phyloP scores from a whole-genome alignment of 345 rosid species.

The Alliaria petiolata region DNA sequence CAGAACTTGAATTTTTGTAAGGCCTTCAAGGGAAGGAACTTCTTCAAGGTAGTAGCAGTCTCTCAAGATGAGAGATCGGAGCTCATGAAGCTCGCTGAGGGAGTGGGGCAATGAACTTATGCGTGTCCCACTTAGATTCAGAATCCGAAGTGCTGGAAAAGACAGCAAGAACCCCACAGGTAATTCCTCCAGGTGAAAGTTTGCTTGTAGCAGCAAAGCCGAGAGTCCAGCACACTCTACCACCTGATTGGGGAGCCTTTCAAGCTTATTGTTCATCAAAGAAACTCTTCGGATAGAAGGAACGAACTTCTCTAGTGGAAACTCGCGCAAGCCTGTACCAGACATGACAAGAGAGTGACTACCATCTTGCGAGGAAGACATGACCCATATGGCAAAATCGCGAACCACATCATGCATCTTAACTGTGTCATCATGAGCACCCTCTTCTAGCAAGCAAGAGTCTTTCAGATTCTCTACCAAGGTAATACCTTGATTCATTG shows the following conservation, averaged over 20 bases:
- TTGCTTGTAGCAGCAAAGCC: conserved; percentile 38
- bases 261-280: conserved; percentile 37
- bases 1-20: conserved; percentile 35
- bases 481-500: conserved; percentile 33
- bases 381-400: conserved; percentile 45
- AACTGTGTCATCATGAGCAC: conserved; percentile 26
- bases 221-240: conserved; percentile 26
- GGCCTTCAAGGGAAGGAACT: conserved; percentile 34
- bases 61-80: conserved; percentile 37
- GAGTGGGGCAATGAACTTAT: conserved; percentile 34
- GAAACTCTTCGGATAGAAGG: conserved; percentile 38
- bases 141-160: conserved; percentile 30
- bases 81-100: conserved; percentile 23
- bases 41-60: conserved; percentile 33
- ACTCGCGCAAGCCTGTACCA: conserved; percentile 27
- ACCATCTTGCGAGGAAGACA: conserved; percentile 20
- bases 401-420: conserved; percentile 52
- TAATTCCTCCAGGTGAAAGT: conserved; percentile 20
- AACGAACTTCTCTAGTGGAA: conserved; percentile 18
- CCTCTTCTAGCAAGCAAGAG: conserved; percentile 43
- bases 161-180: conserved; percentile 28
- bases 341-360: conserved; percentile 33
- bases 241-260: conserved; percentile 16
- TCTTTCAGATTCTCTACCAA: conserved; percentile 46
- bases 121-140: conserved; percentile 37